phyloP scores from a whole-genome alignment of 805 yeast species.

The Ogataea henricii region DNA sequence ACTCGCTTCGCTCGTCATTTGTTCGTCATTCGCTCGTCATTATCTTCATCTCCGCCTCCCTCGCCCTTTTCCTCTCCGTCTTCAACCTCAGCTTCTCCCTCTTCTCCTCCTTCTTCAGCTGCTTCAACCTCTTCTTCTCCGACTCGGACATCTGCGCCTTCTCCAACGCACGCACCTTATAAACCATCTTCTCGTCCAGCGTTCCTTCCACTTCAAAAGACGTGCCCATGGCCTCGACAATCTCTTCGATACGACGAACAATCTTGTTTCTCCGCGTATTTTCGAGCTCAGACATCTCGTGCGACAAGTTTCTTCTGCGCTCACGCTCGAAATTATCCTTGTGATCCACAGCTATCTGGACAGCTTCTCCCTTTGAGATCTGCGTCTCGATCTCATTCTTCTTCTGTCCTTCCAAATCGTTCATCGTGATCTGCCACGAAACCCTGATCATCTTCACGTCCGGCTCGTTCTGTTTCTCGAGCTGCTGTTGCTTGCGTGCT shows the following conservation, averaged over 20 bases:
- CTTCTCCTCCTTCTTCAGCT: slow-evolving; percentile 36
- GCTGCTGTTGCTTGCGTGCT: slow-evolving; percentile 12
- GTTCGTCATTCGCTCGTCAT: slow-evolving; percentile 16
- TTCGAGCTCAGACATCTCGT: slow-evolving; percentile 35
- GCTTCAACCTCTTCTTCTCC: slow-evolving; percentile 36
- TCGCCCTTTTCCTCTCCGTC: slow-evolving; percentile 22
- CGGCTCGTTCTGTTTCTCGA: slow-evolving; percentile 12
- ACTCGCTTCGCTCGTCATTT: background rate
- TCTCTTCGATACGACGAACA: slow-evolving; percentile 29
- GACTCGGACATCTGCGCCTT: slow-evolving; percentile 12
- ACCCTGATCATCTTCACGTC: slow-evolving; percentile 50
- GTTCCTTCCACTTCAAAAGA: slow-evolving; percentile 26
- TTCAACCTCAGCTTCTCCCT: slow-evolving; percentile 33
- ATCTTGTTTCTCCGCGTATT: slow-evolving; percentile 36
- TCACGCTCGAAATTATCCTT: slow-evolving; percentile 31
- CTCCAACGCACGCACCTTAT: slow-evolving; percentile 18
- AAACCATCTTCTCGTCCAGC: slow-evolving; percentile 19
- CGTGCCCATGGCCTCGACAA: slow-evolving; percentile 31
- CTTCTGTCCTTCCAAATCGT: slow-evolving; percentile 56
- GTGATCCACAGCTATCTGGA: slow-evolving; percentile 44
- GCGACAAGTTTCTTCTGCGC: slow-evolving; percentile 7
- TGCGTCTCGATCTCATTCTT: slow-evolving; percentile 48
- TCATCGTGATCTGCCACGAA: slow-evolving; percentile 57
- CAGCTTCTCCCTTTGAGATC: slow-evolving; percentile 44
- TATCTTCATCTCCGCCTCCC: slow-evolving; percentile 14